Base-by-base conservation (phyloP, 2,329 filamentous ascomycete species). In the Calonectria pteridis region DNA sequence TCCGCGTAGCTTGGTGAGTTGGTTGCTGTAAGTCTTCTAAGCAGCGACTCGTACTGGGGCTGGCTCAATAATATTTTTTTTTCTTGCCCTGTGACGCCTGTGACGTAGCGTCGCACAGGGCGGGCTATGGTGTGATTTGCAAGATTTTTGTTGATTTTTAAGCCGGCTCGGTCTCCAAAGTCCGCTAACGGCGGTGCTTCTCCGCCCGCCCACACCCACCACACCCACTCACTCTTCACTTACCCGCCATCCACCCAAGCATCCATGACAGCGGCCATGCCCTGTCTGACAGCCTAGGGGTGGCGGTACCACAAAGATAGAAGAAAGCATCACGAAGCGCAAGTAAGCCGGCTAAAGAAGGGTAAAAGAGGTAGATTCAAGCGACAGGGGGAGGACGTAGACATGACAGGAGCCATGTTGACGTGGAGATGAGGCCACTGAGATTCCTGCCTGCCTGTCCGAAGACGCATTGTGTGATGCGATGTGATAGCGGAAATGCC, bases 121-220 rank as follows among this genome's bases (percentile, higher is more conserved):
- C 40, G 23, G 51, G 23, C 40, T 31, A 37, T 46, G 28, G 49
- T 64, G 49, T 63, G 51, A 33, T 65, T 59, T 51, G 55, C 23
- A 59, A 59, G 55, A 59, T 18, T 43, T 70, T 65, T 55, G 37
- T 55, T 53, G 55, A 59, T 59, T 59, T 59, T 59, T 37, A 59
- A 59, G 33, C 55, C 31, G 31, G 3, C 31, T 10, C 55, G 55
- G 55, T 5, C 14, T 59, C 23, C 20, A 16, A 59, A 59, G 33
- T 59, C 55, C 55, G 55, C 31, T 35, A 59, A 59, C 31, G n/a
- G 33, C 55, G 11, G 33, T 59, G 31, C 55, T 59, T 59, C 55
- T 59, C 55, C 31, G 55, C 33, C 43, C 43, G 43, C 43, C 43
- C 43, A 23, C 43, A 23, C 43, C 55, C 55, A 23, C 37, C 14